A percentile compares a stretch with the other conserved stretches of the same genome.
Evolutionary conservation across 257 asterid species (phyloP).

Genomic region (Ligustrum vulgare): DNA sequence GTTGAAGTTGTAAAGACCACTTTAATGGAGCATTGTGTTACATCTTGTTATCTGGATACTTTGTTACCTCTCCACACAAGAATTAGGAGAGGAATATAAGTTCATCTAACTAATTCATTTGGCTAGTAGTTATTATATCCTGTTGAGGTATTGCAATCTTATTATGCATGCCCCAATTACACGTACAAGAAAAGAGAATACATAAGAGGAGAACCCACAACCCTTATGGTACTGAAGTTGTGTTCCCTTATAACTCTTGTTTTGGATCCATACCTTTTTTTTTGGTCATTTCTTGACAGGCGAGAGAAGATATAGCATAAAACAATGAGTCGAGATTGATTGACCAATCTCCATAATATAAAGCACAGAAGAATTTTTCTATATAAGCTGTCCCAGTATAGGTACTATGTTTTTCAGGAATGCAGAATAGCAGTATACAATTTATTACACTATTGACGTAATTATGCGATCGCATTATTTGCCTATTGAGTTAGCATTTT

Average conservation of each 20-base stretch:
- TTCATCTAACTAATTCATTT: background rate
- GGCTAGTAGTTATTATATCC: background rate
- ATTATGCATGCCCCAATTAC: background rate
- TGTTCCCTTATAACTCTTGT: background rate
- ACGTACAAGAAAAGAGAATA: background rate
- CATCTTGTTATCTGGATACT: slow-evolving; percentile 13
- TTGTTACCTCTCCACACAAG: background rate
- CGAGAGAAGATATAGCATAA: background rate
- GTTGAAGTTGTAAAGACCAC: background rate
- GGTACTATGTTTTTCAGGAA: background rate
- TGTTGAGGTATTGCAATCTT: background rate
- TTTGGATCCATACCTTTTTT: background rate
- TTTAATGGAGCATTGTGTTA: background rate
- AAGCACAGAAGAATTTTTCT: background rate
- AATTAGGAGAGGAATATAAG: background rate
- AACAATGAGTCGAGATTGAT: background rate
- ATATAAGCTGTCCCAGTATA: background rate
- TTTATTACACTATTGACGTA: background rate
- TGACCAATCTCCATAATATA: background rate
- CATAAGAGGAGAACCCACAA: background rate
- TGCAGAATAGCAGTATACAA: background rate
- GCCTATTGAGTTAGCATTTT: background rate
- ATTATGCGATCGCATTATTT: background rate
- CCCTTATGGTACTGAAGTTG: background rate
- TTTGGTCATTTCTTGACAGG: background rate